Evolutionary conservation across 164 flowering plant species (phyloP).

Genomic region (Nymphaea colorata): DNA sequence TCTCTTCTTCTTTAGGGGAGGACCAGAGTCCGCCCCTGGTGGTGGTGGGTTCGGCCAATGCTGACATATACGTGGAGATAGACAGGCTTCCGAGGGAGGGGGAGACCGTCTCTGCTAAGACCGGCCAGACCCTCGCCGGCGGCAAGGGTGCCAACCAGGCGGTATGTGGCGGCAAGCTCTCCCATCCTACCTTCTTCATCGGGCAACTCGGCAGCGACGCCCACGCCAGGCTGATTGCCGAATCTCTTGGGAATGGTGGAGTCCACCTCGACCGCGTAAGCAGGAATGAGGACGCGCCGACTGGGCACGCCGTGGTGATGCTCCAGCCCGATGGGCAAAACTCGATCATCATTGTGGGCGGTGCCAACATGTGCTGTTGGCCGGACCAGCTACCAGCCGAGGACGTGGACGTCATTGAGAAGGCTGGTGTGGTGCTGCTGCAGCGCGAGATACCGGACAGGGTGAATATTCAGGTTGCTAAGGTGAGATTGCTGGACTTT

Average conservation of each 20-base stretch:
- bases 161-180: conserved; percentile 62
- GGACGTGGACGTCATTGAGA: conserved; percentile 49
- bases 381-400: conserved; percentile 29
- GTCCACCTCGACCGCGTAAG: conserved; percentile 42
- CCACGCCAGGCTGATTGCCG: conserved; percentile 57
- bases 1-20: no score
- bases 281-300: conserved; percentile 42
- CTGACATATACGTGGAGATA: conserved; percentile 82
- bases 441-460: conserved; percentile 94
- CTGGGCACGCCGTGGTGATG: conserved; percentile 99
- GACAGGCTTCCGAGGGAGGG: conserved; percentile 65
- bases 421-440: conserved; percentile 77
- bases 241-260: conserved; percentile 56
- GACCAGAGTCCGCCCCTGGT: conserved; percentile 32
- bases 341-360: conserved; percentile 91
- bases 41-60: conserved; percentile 91
- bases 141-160: conserved; percentile 98
- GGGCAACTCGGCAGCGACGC: conserved; percentile 86
- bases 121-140: conserved; percentile 74
- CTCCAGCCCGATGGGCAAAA: conserved; percentile 79
- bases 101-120: conserved; percentile 74
- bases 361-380: conserved; percentile 82
- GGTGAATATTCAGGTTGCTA: conserved; percentile 87
- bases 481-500: conserved; percentile 29
- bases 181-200: conserved; percentile 66